Evolutionary conservation across 805 yeast species (phyloP), one percentile per base, ranked within the genome.

Genomic region (Hanseniaspora jakobsenii): DNA sequence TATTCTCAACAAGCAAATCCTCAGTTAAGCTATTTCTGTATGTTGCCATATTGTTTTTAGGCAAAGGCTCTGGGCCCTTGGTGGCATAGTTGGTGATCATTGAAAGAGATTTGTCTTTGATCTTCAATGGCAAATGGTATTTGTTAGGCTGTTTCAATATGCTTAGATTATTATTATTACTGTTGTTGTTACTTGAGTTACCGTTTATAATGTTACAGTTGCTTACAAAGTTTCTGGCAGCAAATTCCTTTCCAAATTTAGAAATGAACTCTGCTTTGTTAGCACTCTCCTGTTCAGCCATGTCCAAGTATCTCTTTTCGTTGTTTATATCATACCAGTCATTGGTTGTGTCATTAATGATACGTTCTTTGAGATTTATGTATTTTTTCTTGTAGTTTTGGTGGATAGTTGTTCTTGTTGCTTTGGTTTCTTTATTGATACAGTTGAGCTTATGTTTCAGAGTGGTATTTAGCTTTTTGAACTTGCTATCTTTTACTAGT

Each of bases 311-410:
- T 50, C 93, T 71, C 53, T 96, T 71, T 59, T 91, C 97, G 54
- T 79, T 76, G 61, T 86, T 87, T 55, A 87, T 81, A 52, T 81
- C 79, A 65, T 89, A 89, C 97, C 97, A 91, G 50, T 75, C 71
- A 32, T 80, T 73, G 5, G 96, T 87, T 3, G 94, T 81, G 6
- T 74, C 70, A 48, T 73, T 68, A 38, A 89, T 70, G 66, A 84
- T 69, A 21, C 70, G 66, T 43, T 71, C 70, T 49, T 85, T 80
- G 36, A 72, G 60, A 55, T 85, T 93, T 53, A 78, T 74, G 28
- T 74, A 66, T 47, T 73, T 70, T 54, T 81, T 81, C 58, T 73
- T 63, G 58, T 72, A 84, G 56, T 84, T 82, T 60, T 91, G 97
- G 59, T 89, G 95, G 27, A 83, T 72, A 48, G 78, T 73, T 7